Percentiles rank a stretch among this genome's conserved stretches.
These are phyloP conservation scores for Alternaria consortialis DNA, from an alignment of 2,329 filamentous ascomycete genomes.

Conservation along the genomic window DNA sequence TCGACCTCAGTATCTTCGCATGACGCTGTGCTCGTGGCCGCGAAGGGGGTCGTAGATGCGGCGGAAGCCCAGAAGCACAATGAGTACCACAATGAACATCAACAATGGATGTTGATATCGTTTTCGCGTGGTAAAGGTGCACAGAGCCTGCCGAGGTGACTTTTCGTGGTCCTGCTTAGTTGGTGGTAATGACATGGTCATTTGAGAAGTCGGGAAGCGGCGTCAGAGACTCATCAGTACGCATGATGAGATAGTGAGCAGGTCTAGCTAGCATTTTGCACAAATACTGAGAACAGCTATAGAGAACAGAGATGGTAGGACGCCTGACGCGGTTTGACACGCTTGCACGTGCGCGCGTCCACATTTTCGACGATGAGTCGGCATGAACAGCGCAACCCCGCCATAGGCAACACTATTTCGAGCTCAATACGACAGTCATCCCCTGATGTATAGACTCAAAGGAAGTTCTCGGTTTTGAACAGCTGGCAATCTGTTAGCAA, in stretches of 20 bases:
- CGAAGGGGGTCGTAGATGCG: conserved; percentile 9
- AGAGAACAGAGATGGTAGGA: background rate
- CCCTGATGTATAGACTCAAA: background rate
- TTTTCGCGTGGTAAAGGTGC: background rate
- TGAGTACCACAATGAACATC: conserved; percentile 17
- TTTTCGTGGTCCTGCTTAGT: background rate
- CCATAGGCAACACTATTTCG: conserved; percentile 4
- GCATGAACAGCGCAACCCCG: conserved; percentile 11
- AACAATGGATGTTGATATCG: conserved; percentile 21
- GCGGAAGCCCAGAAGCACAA: conserved; percentile 10
- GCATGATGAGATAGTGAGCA: background rate
- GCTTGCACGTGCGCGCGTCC: conserved; percentile 21
- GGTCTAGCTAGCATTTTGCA: background rate
- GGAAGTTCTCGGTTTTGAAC: background rate
- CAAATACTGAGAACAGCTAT: background rate
- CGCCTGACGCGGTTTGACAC: conserved; percentile 16
- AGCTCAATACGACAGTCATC: background rate
- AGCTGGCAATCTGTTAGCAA: background rate
- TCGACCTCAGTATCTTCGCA: background rate
- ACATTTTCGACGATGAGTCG: conserved; percentile 14
- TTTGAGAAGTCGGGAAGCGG: background rate
- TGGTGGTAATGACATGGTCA: background rate
- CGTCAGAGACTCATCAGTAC: background rate
- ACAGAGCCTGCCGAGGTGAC: background rate
- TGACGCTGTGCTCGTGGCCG: background rate